Percentiles rank a stretch among this genome's conserved stretches.
These are phyloP conservation scores for Chrysoporthe austroafricana DNA, from an alignment of 2,329 filamentous ascomycete species.

Conservation along the genomic window DNA sequence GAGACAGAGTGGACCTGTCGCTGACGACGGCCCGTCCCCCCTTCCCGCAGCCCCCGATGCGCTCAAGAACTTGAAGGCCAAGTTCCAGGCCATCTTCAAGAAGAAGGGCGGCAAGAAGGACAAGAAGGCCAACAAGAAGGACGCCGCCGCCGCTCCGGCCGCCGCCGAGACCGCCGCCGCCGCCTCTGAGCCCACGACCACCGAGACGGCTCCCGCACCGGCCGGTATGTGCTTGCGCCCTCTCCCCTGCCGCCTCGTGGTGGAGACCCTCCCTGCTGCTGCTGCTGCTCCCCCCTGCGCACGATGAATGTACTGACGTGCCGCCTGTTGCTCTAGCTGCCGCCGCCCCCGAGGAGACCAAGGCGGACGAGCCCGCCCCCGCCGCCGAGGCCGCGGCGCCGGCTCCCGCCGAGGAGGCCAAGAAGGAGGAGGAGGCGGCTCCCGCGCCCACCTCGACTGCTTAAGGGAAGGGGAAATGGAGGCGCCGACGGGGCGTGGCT, in stretches of 20 bases:
- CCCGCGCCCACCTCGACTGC: slow-evolving; percentile 22
- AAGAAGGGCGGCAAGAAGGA: slow-evolving; percentile 47
- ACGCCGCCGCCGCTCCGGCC: slow-evolving; percentile 36
- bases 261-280: no score
- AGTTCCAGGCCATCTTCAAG: slow-evolving; percentile 58
- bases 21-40: slow-evolving; percentile 32
- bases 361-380: slow-evolving; percentile 31
- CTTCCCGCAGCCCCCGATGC: slow-evolving; percentile 50
- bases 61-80: slow-evolving; percentile 59
- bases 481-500: not conserved
- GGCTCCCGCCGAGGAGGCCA: slow-evolving; percentile 29
- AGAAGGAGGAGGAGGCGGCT: slow-evolving; percentile 30
- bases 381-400: slow-evolving; percentile 34
- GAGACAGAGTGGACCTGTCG: not conserved
- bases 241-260: not conserved
- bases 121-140: slow-evolving; percentile 28
- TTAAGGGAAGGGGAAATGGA: not conserved
- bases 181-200: slow-evolving; percentile 41
- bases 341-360: slow-evolving; percentile 32
- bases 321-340: slow-evolving; percentile 23
- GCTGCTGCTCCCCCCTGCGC: not conserved
- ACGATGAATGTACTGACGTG: slow-evolving; percentile 2
- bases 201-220: slow-evolving; percentile 40
- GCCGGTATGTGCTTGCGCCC: slow-evolving; percentile 34
- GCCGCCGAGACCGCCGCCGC: slow-evolving; percentile 33